These are phyloP conservation scores for Termitomyces sp. DNA, from an alignment of 768 basidiomycete species.

Conservation along the genomic window DNA sequence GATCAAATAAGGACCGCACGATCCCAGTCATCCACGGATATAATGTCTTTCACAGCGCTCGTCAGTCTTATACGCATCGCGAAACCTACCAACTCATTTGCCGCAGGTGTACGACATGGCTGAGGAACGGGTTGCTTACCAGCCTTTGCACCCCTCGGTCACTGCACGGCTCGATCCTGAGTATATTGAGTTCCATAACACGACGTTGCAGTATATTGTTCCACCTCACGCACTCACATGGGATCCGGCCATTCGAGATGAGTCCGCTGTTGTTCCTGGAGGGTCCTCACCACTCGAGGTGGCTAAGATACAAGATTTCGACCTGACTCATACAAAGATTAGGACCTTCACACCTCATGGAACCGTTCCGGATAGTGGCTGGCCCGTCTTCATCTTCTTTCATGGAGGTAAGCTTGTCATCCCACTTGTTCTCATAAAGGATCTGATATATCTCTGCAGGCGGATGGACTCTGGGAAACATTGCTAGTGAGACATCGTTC, in stretches of 20 bases:
- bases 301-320: conserved; percentile 46
- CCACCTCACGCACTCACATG: conserved; percentile 56
- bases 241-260: conserved; percentile 50
- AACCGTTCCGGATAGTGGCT: conserved; percentile 42
- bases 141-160: conserved; percentile 62
- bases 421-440: too few relatives aligned
- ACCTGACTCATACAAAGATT: conserved; percentile 45
- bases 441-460: conserved; percentile 29
- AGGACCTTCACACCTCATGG: conserved; percentile 63
- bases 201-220: conserved; percentile 35
- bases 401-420: conserved; percentile 51
- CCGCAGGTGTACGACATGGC: neutral
- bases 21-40: neutral
- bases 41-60: neutral
- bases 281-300: conserved; percentile 51
- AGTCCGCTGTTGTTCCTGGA: conserved; percentile 50
- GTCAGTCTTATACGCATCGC: neutral
- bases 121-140: conserved; percentile 13
- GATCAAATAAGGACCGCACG: neutral
- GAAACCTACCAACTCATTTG: neutral
- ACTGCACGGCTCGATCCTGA: conserved; percentile 56
- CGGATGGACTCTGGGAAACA: conserved; percentile 73
- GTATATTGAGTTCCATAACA: conserved; percentile 59
- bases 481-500: conserved; percentile 55
- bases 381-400: conserved; percentile 71